These are phyloP conservation scores for Xylaria sp. DNA, from an alignment of 2,329 filamentous ascomycete species.

Conservation along the genomic window DNA sequence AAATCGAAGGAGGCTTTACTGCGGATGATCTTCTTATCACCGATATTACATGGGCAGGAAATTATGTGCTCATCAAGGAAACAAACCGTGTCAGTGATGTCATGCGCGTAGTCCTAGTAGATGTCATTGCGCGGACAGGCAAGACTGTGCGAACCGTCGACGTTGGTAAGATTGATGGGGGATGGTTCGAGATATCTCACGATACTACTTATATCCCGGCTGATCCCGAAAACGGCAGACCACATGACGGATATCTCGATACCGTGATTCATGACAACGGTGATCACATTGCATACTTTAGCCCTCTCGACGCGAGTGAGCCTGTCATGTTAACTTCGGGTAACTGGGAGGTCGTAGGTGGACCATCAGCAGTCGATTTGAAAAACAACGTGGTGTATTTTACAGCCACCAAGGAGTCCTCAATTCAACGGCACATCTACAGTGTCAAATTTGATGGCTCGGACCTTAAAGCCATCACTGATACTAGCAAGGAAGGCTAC, in stretches of 20 bases:
- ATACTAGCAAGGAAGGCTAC: conserved; percentile 78
- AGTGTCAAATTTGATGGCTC: conserved; percentile 86
- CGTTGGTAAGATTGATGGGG: conserved; percentile 86
- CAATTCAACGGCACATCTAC: conserved; percentile 92
- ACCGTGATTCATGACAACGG: conserved; percentile 86
- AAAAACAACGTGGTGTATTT: conserved; percentile 92
- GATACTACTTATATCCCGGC: conserved; percentile 87
- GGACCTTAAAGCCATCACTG: conserved; percentile 76
- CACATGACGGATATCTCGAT: conserved; percentile 91
- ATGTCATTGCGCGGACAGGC: conserved; percentile 77
- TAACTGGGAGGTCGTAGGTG: conserved; percentile 89
- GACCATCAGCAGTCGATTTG: conserved; percentile 85
- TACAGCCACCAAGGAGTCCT: conserved; percentile 83
- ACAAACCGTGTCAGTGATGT: conserved; percentile 94
- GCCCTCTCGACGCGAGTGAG: conserved; percentile 83
- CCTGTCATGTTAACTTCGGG: conserved; percentile 89
- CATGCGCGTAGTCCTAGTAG: conserved; percentile 87
- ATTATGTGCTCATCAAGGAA: conserved; percentile 86
- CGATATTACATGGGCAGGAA: conserved; percentile 89
- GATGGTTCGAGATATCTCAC: conserved; percentile 96
- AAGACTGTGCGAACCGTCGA: conserved; percentile 83
- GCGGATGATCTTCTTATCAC: conserved; percentile 90
- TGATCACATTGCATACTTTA: conserved; percentile 94
- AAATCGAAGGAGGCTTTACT: conserved; percentile 79
- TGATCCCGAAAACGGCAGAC: conserved; percentile 78